phyloP scores from a whole-genome alignment of 1,284 basidiomycete genomes.

The Cutaneotrichosporon sp. region DNA sequence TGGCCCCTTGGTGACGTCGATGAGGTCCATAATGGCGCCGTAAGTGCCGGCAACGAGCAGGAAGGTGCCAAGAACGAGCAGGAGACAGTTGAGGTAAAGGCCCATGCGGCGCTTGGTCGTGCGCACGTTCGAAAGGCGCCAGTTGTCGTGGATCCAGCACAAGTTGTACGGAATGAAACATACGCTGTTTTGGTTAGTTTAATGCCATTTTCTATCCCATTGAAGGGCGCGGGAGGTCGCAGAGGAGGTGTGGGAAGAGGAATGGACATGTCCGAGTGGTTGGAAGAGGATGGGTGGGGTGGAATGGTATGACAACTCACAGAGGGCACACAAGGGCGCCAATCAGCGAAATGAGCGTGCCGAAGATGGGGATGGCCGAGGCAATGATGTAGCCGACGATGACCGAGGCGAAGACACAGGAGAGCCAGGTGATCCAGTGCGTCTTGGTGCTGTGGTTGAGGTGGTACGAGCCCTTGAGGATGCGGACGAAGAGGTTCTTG shows the following conservation, averaged over 20 bases:
- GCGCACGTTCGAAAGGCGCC: constrained; percentile 16
- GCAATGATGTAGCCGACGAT: constrained; percentile 26
- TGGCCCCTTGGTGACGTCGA: constrained; percentile 16
- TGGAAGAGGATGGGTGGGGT: background rate
- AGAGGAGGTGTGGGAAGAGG: too few species aligned
- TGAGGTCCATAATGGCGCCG: constrained; percentile 33
- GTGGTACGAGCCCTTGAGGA: constrained; percentile 63
- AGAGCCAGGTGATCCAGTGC: constrained; percentile 63
- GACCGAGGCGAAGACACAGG: constrained; percentile 49
- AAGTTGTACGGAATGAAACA: constrained; percentile 27
- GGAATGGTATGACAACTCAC: background rate
- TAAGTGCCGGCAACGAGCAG: constrained; percentile 40
- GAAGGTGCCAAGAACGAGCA: constrained; percentile 35
- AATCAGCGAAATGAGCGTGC: constrained; percentile 35
- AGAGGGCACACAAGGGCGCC: constrained; percentile 34
- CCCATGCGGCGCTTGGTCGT: constrained; percentile 8
- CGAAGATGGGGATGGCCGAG: constrained; percentile 33
- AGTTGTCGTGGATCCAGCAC: constrained; percentile 44
- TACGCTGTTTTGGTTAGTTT: constrained; percentile 2
- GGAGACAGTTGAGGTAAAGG: constrained; percentile 21
- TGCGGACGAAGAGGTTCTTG: constrained; percentile 65
- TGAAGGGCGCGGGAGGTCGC: too few species aligned
- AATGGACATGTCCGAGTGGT: too few species aligned
- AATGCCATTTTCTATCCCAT: too few species aligned
- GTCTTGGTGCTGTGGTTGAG: constrained; percentile 61